Percentiles rank a stretch among this genome's conserved stretches.
Conservation (phyloP, 768 basidiomycete genomes). For the Porpolomopsis calyptriformis region DNA sequence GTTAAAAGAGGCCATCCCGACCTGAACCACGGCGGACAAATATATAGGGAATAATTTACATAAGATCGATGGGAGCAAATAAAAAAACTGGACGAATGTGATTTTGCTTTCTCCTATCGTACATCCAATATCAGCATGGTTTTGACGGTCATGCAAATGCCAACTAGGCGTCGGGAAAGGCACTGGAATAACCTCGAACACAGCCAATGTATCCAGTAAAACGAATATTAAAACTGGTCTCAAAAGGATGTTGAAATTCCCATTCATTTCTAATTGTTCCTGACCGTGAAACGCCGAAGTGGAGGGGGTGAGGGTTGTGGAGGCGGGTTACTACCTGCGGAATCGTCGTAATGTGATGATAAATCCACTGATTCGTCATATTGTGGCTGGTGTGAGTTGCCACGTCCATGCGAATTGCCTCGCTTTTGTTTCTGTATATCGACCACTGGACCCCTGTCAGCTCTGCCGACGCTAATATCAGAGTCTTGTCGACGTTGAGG, state of each 20-base stretch:
- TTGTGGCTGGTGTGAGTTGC: neutral
- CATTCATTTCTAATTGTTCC: neutral
- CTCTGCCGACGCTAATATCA: neutral
- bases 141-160: conserved; percentile 14
- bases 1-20: neutral
- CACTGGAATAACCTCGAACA: no score
- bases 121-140: no score
- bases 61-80: no score
- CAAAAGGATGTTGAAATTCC: neutral
- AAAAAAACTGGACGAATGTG: no score
- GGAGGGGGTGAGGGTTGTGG: neutral
- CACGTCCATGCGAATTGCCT: neutral
- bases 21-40: neutral
- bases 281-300: conserved; percentile 1
- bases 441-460: neutral
- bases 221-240: neutral
- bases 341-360: neutral
- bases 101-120: no score
- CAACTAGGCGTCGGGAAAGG: conserved; percentile 11
- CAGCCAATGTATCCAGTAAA: neutral
- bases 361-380: neutral
- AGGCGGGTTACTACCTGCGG: neutral
- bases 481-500: neutral
- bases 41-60: no score
- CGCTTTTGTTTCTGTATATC: neutral